Base-by-base conservation (phyloP, 1,139 yeast species). In the Suhomyces ambrosiae region DNA sequence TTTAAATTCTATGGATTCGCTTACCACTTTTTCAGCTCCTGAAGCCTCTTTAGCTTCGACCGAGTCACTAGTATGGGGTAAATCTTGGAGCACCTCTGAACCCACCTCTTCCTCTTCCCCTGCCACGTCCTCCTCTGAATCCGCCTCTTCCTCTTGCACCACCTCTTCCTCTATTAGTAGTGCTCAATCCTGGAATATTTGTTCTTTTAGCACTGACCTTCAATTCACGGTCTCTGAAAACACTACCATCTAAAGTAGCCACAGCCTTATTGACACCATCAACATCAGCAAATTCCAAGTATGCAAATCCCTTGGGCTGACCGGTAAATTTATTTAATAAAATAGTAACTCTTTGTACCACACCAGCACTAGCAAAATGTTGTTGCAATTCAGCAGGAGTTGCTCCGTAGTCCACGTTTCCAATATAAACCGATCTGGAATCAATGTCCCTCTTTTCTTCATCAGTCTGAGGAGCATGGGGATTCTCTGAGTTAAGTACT, bases 231-330 rank as follows among this genome's bases (percentile, higher is more conserved):
- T 84, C 90, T 48, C 82, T 71, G 52, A 87, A 79, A 33, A 68
- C 66, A 3, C 80, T 65, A 22, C 86, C 94, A 52, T 84, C 82
- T 47, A 84, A 70, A 1, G 65, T 59, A 7, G 75, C 74, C 28
- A 86, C 69, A 0, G 95, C 94, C 46, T 77, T 72, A 13, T 76
- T 65, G 2, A 86, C 92, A 3, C 76, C 71, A 12, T 75, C 74
- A 2, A 75, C 75, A 52, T 79, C 82, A 23, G 81, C 78, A 56
- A 85, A 86, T 56, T 87, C 96, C 50, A 87, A 74, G 59, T 86
- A 87, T 1, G 95, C 96, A 63, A 75, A 86, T 4, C 96, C 96
- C 59, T 84, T 86, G 27, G 96, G 94, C 46, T 75, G 80, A 2
- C 95, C 94, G 0, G 90, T 80, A 53, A 65, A 68, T 54, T 80